Base-by-base conservation (phyloP, 2,329 filamentous ascomycete species). In the Trichophyton simii region DNA sequence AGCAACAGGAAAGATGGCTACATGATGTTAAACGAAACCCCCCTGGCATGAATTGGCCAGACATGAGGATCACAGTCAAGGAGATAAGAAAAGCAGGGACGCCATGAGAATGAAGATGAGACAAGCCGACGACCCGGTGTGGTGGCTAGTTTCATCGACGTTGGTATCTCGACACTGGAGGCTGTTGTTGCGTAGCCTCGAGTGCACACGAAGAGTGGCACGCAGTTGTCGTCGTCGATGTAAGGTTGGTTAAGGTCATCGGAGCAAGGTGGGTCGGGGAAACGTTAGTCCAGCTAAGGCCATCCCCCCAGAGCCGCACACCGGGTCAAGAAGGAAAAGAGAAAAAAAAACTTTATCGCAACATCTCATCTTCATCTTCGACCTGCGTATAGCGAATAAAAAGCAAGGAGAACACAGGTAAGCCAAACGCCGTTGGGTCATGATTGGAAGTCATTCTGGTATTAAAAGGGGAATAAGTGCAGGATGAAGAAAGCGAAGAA, bases 281-380 rank as follows among this genome's bases (percentile, higher is more conserved):
- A 55, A 55, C 50, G 28, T 55, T 55, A 55, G 50, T 55, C 50
- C 50, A 55, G 50, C 50, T 55, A 55, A 55, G 13, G 50, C 50
- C 50, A 55, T 55, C 50, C 50, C 25, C 28, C 50, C 50, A 36
- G 31, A 55, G 50, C 50, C 50, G 50, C 50, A 15, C 25, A 55
- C 50, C 15, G 28, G 50, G 50, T 34, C 50, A 36, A 13, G 50
- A n/a, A 28, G 8, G 11, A 4, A 52, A 54, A 22, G 22, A 22
- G 13, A 28, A n/a, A 34, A n/a, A 34, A 55, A 36, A 55, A 55
- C 50, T 55, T 55, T 18, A 55, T 38, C 31, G 28, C 22, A 55
- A 55, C 50, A 55, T 55, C 50, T 28, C 31, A 55, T 36, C 20
- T 28, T 28, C 28, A 34, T n/a, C 28, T 36, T 34, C 50, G 18